Conservation (phyloP, 2,329 filamentous ascomycete genomes). For the Dactylellina haptotyla region DNA sequence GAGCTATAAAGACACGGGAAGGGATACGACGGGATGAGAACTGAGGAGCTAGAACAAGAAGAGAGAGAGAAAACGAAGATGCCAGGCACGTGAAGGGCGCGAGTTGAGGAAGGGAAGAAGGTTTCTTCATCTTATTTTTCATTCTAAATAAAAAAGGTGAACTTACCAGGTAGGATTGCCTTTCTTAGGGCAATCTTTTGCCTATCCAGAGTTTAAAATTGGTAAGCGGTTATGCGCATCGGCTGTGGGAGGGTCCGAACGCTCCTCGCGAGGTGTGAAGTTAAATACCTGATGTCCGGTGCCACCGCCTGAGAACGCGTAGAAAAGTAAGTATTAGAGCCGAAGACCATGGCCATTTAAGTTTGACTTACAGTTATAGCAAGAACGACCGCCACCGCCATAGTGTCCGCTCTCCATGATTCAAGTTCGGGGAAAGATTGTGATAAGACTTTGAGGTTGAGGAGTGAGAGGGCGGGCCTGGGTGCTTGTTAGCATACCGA, state of each 20-base stretch:
- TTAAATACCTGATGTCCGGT: slow-evolving; percentile 50
- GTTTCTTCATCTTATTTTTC: not conserved
- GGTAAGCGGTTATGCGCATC: slow-evolving; percentile 76
- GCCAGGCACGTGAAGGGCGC: not conserved
- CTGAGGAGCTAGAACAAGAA: not conserved
- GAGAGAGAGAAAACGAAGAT: not conserved
- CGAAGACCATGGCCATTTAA: no score
- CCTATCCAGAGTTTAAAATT: slow-evolving; percentile 67
- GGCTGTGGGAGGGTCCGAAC: slow-evolving; percentile 69
- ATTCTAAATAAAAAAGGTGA: not conserved
- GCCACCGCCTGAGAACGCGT: slow-evolving; percentile 27
- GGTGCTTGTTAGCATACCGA: no score
- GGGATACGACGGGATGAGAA: not conserved
- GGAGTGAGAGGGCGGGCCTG: no score
- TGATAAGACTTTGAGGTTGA: not conserved
- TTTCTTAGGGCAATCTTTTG: slow-evolving; percentile 86
- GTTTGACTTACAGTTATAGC: slow-evolving; percentile 67
- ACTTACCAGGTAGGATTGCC: slow-evolving; percentile 82
- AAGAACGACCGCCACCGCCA: slow-evolving; percentile 61
- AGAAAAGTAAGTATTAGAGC: not conserved
- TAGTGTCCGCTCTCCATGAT: slow-evolving; percentile 58
- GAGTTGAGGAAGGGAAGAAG: slow-evolving; percentile 15
- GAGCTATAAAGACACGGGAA: slow-evolving; percentile 8
- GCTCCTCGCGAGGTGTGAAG: not conserved
- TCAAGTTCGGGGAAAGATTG: slow-evolving; percentile 57